Conservation (phyloP, 169 alveolate genomes). For the Cryptosporidium viatorum region DNA sequence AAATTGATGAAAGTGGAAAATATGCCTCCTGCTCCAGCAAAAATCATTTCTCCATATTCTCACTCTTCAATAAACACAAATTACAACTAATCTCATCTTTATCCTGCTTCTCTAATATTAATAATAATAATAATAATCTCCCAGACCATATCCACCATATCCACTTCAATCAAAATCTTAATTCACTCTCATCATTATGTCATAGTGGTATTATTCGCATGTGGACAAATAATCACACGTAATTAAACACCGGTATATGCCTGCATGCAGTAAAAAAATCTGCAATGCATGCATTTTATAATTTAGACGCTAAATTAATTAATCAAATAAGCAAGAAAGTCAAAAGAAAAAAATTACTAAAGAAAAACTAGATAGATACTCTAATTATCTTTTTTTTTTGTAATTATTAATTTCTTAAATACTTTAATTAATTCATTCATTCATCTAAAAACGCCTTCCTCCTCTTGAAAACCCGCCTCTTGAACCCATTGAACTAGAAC, state of each 20-base stretch:
- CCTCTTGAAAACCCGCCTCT: constrained; percentile 53
- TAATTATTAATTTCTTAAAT: not conserved
- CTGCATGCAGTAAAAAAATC: not conserved
- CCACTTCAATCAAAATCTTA: constrained; percentile 5
- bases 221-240: constrained; percentile 36
- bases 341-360: not conserved
- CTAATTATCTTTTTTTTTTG: not conserved
- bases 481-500: not conserved
- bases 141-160: not conserved
- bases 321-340: not conserved
- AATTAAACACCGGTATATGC: not conserved
- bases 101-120: not conserved
- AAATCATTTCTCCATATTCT: constrained; percentile 26
- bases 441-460: not conserved
- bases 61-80: constrained; percentile 28
- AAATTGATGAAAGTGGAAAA: constrained; percentile 48
- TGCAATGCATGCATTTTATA: not conserved
- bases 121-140: not conserved
- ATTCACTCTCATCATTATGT: not conserved
- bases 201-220: constrained; percentile 10
- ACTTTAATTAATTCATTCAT: not conserved
- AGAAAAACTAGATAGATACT: not conserved
- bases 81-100: not conserved
- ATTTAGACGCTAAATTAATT: not conserved
- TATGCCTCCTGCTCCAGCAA: constrained; percentile 8